Conservation (phyloP, 129 eudicot genomes). For the Tagetes patula region DNA sequence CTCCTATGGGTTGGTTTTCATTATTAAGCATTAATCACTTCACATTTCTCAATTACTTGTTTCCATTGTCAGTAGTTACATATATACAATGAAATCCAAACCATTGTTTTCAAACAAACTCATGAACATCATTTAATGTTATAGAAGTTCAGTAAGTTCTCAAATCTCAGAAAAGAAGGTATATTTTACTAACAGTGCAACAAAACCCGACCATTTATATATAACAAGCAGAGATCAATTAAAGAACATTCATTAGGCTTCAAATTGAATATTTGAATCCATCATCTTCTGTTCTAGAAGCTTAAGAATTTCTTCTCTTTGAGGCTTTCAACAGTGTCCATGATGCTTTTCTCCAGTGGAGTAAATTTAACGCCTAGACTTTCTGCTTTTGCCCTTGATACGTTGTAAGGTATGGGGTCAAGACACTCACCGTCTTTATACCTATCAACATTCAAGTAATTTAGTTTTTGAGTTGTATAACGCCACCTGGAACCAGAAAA, state of each 20-base stretch:
- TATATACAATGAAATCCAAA: neutral
- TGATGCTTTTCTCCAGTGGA: slow-evolving; percentile 40
- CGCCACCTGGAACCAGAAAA: slow-evolving; percentile 4
- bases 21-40: neutral
- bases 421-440: slow-evolving; percentile 26
- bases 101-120: neutral
- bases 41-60: neutral
- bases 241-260: neutral
- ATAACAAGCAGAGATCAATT: neutral
- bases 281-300: neutral
- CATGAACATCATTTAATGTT: neutral
- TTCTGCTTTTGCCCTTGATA: slow-evolving; percentile 40
- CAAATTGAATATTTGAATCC: neutral
- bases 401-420: slow-evolving; percentile 17
- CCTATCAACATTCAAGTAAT: slow-evolving; percentile 20
- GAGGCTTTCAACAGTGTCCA: slow-evolving; percentile 47
- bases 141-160: neutral
- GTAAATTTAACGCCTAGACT: slow-evolving; percentile 40
- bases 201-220: neutral
- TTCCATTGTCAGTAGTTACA: neutral
- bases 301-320: slow-evolving; percentile 25
- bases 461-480: slow-evolving; percentile 2
- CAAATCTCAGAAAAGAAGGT: neutral
- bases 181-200: neutral
- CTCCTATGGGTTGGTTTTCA: neutral